These are phyloP conservation scores for Umbilicaria muhlenbergii DNA, from an alignment of 495 filamentous ascomycete genomes.

Conservation along the genomic window DNA sequence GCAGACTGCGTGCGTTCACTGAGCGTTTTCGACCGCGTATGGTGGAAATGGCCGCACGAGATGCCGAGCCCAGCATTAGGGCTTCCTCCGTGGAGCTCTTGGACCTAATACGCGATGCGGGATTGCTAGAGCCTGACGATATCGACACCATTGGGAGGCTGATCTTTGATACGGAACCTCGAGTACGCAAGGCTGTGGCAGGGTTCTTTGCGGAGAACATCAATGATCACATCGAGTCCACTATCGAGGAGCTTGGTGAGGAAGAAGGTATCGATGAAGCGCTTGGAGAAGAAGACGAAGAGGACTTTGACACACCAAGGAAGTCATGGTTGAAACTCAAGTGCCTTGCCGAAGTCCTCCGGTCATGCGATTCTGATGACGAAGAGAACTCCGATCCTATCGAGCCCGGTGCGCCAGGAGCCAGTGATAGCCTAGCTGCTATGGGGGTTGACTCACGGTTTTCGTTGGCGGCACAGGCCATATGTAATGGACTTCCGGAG, in stretches of 20 bases:
- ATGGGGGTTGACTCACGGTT: conserved; percentile 59
- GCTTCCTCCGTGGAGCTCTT: conserved; percentile 64
- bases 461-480: conserved; percentile 64
- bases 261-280: conserved; percentile 60
- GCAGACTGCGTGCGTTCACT: conserved; percentile 70
- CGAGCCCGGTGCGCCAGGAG: conserved; percentile 24
- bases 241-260: conserved; percentile 69
- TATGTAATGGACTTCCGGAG: conserved; percentile 68
- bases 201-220: conserved; percentile 80
- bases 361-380: conserved; percentile 51
- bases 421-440: conserved; percentile 34
- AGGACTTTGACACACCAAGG: conserved; percentile 59
- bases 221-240: conserved; percentile 61
- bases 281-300: conserved; percentile 40
- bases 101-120: conserved; percentile 65
- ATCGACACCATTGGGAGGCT: conserved; percentile 72
- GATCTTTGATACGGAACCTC: conserved; percentile 72
- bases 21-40: conserved; percentile 77
- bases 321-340: conserved; percentile 83
- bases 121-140: conserved; percentile 78
- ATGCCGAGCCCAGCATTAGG: conserved; percentile 63
- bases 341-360: conserved; percentile 70
- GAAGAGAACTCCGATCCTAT: conserved; percentile 21
- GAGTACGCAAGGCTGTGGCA: conserved; percentile 74
- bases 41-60: conserved; percentile 79